A percentile compares a stretch with the other conserved stretches of the same genome.
phyloP scores from a whole-genome alignment of 306 rosid species.

The Prunus kanzakura region DNA sequence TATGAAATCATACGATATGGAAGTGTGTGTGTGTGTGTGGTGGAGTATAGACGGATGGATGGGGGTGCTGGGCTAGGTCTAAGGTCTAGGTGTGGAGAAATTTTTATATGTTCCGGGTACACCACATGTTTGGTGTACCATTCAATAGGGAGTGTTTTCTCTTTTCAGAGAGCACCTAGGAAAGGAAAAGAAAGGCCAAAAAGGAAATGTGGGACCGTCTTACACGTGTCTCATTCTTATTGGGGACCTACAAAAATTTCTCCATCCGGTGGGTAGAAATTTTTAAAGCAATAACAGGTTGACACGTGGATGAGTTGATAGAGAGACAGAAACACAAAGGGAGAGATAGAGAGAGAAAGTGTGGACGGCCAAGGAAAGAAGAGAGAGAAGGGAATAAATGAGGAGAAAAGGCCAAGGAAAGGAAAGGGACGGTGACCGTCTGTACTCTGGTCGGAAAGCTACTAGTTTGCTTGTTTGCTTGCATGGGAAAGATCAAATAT shows the following conservation, averaged over 20 bases:
- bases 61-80: too few relatives aligned
- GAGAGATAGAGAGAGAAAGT: neutral
- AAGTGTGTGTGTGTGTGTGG: too few relatives aligned
- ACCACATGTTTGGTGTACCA: too few relatives aligned
- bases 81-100: too few relatives aligned
- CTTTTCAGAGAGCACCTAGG: neutral
- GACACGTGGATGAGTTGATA: neutral
- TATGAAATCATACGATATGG: too few relatives aligned
- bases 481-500: neutral
- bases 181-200: neutral
- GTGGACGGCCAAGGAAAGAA: neutral
- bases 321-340: neutral
- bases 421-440: too few relatives aligned
- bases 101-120: too few relatives aligned
- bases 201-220: neutral
- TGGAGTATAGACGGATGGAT: too few relatives aligned
- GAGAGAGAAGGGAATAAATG: neutral
- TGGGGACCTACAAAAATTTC: too few relatives aligned
- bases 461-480: too few relatives aligned
- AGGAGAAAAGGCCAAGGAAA: neutral
- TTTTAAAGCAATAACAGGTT: neutral
- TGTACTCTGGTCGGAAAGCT: too few relatives aligned
- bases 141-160: too few relatives aligned
- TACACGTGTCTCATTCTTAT: neutral
- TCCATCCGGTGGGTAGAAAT: neutral